Base-by-base conservation (phyloP, 495 filamentous ascomycete genomes). In the Jackrogersella multiformis region DNA sequence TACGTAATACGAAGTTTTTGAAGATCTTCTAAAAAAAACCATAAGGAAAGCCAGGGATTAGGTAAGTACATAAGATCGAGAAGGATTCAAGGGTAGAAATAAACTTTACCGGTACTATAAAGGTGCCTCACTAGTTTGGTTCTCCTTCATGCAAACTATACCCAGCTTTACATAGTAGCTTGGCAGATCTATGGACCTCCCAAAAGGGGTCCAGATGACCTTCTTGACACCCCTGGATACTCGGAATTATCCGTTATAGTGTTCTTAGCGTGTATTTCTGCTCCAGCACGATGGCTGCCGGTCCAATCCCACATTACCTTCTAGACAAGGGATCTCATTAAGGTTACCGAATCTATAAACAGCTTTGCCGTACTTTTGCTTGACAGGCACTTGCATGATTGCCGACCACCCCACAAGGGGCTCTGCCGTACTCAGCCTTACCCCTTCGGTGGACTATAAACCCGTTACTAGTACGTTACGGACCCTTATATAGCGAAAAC, bases 261-360 rank as follows among this genome's bases (percentile, higher is more conserved):
- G 23, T 55, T 18, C 57, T 62, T 63, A 46, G 58, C 65, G 13
- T 49, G 26, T 48, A 41, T 52, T 46, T 45, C 36, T 45, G 34
- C 24, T 7, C 7, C 26, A 36, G 24, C 20, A 41, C 26, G 26
- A 26, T 12, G 8, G 23, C 1, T 46, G 41, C 18, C 36, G 32
- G 20, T 54, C 62, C 46, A 51, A 54, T 54, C 16, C 20, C 15
- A 5, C 2, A 26, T 10, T 28, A 16, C n/a, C 20, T n/a, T n/a
- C n/a, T n/a, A n/a, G n/a, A n/a, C n/a, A n/a, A n/a, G n/a, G n/a
- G n/a, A 39, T 58, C 20, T 42, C 16, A 44, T 1, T 1, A 34
- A 60, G 23, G 38, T 26, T 32, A 60, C 48, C 55, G 24, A 34
- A 36, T 65, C 55, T 66, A 28, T 9, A 15, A 52, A 56, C 42